A percentile compares a stretch with the other conserved stretches of the same genome.
Evolutionary conservation across 176 grass and related monocot species (phyloP).

Genomic region (Carex cristatella): DNA sequence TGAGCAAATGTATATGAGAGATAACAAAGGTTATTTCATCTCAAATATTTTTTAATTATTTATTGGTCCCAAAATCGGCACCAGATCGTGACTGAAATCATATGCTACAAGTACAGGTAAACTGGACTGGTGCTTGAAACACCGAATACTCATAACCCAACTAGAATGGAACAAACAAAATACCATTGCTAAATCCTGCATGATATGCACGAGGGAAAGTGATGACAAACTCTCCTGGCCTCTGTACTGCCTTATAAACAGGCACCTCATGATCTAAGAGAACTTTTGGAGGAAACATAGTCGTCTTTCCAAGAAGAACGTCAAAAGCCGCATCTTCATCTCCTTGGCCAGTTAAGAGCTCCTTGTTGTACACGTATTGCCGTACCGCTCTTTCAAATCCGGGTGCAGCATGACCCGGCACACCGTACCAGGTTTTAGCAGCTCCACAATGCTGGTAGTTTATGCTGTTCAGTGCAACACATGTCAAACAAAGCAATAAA

Average conservation of each 20-base stretch:
- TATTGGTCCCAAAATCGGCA: neutral
- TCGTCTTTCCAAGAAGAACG: conserved; percentile 86
- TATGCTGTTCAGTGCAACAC: conserved; percentile 44
- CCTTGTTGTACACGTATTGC: conserved; percentile 68
- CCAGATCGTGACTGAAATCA: neutral
- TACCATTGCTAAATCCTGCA: conserved; percentile 97
- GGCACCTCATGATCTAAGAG: conserved; percentile 73
- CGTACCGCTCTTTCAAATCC: conserved; percentile 73
- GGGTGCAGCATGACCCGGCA: conserved; percentile 80
- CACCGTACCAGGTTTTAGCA: conserved; percentile 96
- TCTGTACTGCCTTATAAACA: conserved; percentile 89
- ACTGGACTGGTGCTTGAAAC: neutral
- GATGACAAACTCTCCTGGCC: conserved; percentile 90
- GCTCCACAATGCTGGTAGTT: conserved; percentile 99
- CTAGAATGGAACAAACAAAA: conserved; percentile 3
- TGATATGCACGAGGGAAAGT: conserved; percentile 96
- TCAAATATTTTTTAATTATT: neutral
- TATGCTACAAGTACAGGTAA: neutral
- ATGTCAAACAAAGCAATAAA: neutral
- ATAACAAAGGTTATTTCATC: neutral
- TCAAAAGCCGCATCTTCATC: conserved; percentile 87
- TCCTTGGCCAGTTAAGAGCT: conserved; percentile 68
- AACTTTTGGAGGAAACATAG: conserved; percentile 93
- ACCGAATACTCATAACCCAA: neutral
- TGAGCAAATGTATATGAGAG: conserved; percentile 20